Percentiles rank a stretch among this genome's conserved stretches.
Evolutionary conservation across 306 rosid species (phyloP).

Genomic region (cucumber (Cucumis sativus)): Cucumber_9930_V3 NC_026661.2:21176501-21177000

Average conservation of each 20-base stretch:
- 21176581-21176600: constrained; percentile 69
- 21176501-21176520: constrained; percentile 25
- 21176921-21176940: constrained; percentile 16
- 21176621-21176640: constrained; percentile 79
- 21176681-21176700: constrained; percentile 24
- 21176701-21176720: constrained; percentile 21
- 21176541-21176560: constrained; percentile 22
- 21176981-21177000: constrained; percentile 17
- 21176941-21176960: constrained; percentile 10
- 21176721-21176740: constrained; percentile 18
- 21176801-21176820: constrained; percentile 20
- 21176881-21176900: constrained; percentile 27
- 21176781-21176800: constrained; percentile 20
- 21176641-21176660: constrained; percentile 26
- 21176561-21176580: constrained; percentile 56
- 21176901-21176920: constrained; percentile 10
- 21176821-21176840: constrained; percentile 23
- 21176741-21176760: not conserved
- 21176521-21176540: constrained; percentile 37
- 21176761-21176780: constrained; percentile 20
- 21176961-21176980: constrained; percentile 16
- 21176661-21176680: constrained; percentile 25
- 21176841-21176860: constrained; percentile 29
- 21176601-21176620: constrained; percentile 88
- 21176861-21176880: constrained; percentile 15